Conservation (phyloP, 1,284 basidiomycete genomes). For the Megacollybia platyphylla region DNA sequence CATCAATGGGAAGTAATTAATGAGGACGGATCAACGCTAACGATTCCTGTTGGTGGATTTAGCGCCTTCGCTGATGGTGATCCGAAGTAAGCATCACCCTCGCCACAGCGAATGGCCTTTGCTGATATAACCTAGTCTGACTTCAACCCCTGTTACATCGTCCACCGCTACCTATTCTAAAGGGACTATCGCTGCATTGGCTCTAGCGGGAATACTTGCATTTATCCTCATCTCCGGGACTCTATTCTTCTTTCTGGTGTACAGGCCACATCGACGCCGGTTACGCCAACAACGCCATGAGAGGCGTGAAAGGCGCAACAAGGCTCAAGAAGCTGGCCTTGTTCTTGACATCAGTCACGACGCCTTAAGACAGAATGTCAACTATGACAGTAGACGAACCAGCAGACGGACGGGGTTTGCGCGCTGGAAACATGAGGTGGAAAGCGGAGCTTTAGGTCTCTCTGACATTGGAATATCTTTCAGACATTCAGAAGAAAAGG, state of each 20-base stretch:
- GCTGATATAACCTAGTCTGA: slow-evolving; percentile 1
- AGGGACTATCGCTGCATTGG: slow-evolving; percentile 53
- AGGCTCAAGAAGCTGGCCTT: slow-evolving; percentile 8
- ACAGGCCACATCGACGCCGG: slow-evolving; percentile 28
- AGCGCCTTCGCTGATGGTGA: slow-evolving; percentile 14
- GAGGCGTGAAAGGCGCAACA: slow-evolving; percentile 9
- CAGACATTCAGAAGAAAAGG: slow-evolving; percentile 19
- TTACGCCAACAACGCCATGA: slow-evolving; percentile 11
- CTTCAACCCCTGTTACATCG: slow-evolving; percentile 8
- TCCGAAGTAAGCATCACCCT: slow-evolving; percentile 19
- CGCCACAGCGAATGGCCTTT: neutral
- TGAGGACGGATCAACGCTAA: slow-evolving; percentile 31
- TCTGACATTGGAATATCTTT: slow-evolving; percentile 23
- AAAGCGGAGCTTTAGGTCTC: slow-evolving; percentile 16
- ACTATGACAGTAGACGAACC: slow-evolving; percentile 2
- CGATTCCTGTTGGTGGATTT: slow-evolving; percentile 22
- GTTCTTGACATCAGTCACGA: slow-evolving; percentile 13
- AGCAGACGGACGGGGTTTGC: slow-evolving; percentile 22
- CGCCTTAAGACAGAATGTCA: slow-evolving; percentile 7
- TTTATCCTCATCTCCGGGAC: slow-evolving; percentile 28
- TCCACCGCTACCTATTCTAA: slow-evolving; percentile 15
- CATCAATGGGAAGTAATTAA: slow-evolving; percentile 48
- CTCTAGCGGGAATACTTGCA: slow-evolving; percentile 38
- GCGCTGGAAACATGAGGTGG: slow-evolving; percentile 27
- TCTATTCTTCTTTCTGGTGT: slow-evolving; percentile 27